A percentile compares a stretch with the other conserved stretches of the same genome.
These are phyloP conservation scores for Trypanosoma cruzi DNA, from an alignment of 208 protist genomes.

Conservation along the genomic window DNA sequence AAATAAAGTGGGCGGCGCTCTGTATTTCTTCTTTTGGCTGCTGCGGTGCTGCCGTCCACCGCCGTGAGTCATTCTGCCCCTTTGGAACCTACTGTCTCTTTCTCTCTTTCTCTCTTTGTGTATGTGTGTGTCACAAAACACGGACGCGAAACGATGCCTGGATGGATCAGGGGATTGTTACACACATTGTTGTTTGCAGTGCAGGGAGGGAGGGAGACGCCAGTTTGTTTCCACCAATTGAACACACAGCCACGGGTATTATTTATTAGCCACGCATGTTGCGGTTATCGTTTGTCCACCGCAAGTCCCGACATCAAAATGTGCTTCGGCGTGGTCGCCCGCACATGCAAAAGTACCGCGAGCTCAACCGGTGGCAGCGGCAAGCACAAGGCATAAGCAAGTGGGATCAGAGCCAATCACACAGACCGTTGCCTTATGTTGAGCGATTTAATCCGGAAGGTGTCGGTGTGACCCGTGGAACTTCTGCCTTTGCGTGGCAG, in stretches of 20 bases:
- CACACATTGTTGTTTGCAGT: not conserved
- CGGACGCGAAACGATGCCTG: too few relatives aligned
- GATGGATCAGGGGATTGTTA: too few relatives aligned
- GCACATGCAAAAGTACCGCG: constrained; percentile 86
- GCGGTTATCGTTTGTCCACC: constrained; percentile 18
- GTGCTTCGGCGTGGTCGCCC: constrained; percentile 75
- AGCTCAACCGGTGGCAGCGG: constrained; percentile 91
- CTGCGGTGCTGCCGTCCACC: too few relatives aligned
- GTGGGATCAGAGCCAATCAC: constrained; percentile 88
- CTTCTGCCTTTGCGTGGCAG: constrained; percentile 75
- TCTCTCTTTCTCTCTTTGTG: constrained; percentile 9
- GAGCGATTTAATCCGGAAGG: constrained; percentile 91
- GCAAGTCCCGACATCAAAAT: constrained; percentile 87
- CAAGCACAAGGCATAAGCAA: constrained; percentile 90
- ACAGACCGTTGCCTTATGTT: constrained; percentile 71
- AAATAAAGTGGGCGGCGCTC: too few relatives aligned
- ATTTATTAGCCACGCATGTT: not conserved
- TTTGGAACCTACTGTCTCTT: too few relatives aligned
- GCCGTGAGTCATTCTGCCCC: too few relatives aligned
- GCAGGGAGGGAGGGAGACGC: not conserved
- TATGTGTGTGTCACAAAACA: too few relatives aligned
- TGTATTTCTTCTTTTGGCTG: too few relatives aligned
- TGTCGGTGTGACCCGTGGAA: constrained; percentile 84
- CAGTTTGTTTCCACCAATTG: not conserved
- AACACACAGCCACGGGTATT: not conserved